Base-by-base conservation (phyloP, 1,284 basidiomycete species). In the Cerioporus squamosus region DNA sequence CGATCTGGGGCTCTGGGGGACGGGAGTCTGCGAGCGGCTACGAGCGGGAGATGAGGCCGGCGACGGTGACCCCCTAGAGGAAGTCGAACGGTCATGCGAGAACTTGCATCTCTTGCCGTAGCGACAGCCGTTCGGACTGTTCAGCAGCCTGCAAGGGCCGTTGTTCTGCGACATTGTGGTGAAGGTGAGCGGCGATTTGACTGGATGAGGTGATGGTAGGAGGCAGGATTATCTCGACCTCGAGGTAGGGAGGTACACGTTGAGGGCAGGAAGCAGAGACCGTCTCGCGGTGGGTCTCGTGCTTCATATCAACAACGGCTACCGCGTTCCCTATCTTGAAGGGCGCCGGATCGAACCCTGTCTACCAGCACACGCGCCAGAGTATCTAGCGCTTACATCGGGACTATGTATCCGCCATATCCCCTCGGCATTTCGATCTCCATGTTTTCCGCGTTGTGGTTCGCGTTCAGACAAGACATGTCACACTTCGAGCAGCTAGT, bases 101-200 rank as follows among this genome's bases (percentile, higher is more conserved):
- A 57, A 67, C 42, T 44, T 60, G 55, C 65, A 67, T 8, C 51
- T 45, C 7, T 55, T 45, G 22, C 65, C 63, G 43, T 33, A 65
- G 2, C 60, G 50, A 47, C 65, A 67, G 4, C 57, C 54, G 3
- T 44, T 38, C 1, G 56, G 44, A 2, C 53, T 29, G 0, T 22
- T 43, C 31, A 40, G 49, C 24, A 29, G n/a, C 20, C 54, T 51
- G 33, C 62, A 64, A 18, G 29, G 17, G 8, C 53, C 53, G 1
- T 12, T 39, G 2, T 26, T 48, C 31, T 60, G 55, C 23, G 62
- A 58, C 62, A 63, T 63, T 7, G 22, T 22, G 38, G 10, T 15
- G n/a, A 6, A n/a, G 33, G 18, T 14, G 22, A 49, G 36, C 5
- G 33, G 1, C 26, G 26, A 33, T 8, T 33, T 7, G 1, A 10